Percentiles rank a stretch among this genome's conserved stretches.
phyloP scores from a whole-genome alignment of 1,284 basidiomycete species.

The Boletellus dicymbophilus region DNA sequence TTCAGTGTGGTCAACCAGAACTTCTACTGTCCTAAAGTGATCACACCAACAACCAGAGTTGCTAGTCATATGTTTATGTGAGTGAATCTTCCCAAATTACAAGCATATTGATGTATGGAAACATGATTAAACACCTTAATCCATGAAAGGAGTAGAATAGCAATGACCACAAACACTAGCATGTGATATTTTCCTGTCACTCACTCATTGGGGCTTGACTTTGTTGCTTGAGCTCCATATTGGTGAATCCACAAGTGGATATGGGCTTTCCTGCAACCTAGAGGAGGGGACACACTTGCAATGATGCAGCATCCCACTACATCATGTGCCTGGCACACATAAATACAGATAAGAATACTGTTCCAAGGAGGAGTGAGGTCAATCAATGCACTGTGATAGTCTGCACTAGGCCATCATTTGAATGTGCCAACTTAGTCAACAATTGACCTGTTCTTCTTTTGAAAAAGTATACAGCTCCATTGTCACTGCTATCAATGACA shows the following conservation, averaged over 20 bases:
- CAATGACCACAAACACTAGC: too few species aligned
- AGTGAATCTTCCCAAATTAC: too few species aligned
- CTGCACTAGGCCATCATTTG: background rate
- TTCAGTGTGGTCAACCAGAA: too few species aligned
- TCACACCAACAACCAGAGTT: too few species aligned
- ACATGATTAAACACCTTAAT: too few species aligned
- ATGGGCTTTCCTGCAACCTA: conserved; percentile 1
- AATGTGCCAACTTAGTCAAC: background rate
- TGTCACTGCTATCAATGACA: conserved; percentile 9
- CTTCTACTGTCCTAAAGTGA: too few species aligned
- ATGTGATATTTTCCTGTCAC: too few species aligned
- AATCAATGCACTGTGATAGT: background rate
- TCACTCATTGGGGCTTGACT: too few species aligned
- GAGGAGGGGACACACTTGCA: background rate
- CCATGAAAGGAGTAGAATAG: too few species aligned
- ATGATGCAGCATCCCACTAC: conserved; percentile 1
- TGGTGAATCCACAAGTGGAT: conserved; percentile 1
- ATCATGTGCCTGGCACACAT: background rate
- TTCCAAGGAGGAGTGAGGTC: background rate
- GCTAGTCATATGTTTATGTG: too few species aligned
- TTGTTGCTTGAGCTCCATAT: background rate
- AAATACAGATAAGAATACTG: too few species aligned
- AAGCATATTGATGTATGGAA: too few species aligned
- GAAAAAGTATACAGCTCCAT: conserved; percentile 11
- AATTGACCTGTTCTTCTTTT: conserved; percentile 2